phyloP scores from a whole-genome alignment of 768 basidiomycete species.

The Mycena rebaudengoi region DNA sequence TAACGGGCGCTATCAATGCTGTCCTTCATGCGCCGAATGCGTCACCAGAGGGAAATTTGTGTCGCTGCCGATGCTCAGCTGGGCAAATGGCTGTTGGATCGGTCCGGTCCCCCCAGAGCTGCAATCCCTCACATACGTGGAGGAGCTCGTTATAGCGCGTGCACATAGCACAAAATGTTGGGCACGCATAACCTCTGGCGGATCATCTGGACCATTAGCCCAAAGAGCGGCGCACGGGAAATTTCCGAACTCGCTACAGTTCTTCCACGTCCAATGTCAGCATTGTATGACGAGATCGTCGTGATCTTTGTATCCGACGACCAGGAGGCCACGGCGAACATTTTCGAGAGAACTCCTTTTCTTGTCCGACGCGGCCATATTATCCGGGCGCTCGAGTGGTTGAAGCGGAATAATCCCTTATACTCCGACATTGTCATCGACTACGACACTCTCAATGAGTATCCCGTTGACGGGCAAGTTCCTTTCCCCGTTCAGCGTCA shows the following conservation, averaged over 20 bases:
- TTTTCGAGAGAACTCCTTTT: slow-evolving; percentile 21
- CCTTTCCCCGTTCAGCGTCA: slow-evolving; percentile 21
- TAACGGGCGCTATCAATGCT: neutral
- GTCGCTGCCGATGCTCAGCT: slow-evolving; percentile 21
- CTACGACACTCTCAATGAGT: slow-evolving; percentile 1
- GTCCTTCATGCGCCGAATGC: slow-evolving; percentile 9
- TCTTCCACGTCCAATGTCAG: slow-evolving; percentile 18
- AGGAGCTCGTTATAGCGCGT: slow-evolving; percentile 24
- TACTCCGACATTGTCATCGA: slow-evolving; percentile 21
- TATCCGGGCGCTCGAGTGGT: slow-evolving; percentile 12
- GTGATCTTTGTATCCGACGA: slow-evolving; percentile 20
- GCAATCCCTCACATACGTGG: slow-evolving; percentile 5
- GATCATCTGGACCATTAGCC: slow-evolving; percentile 23
- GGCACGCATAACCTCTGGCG: slow-evolving; percentile 16
- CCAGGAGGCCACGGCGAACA: neutral
- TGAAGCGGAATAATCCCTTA: slow-evolving; percentile 23
- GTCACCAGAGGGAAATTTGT: slow-evolving; percentile 12
- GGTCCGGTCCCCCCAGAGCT: slow-evolving; percentile 21
- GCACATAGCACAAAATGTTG: slow-evolving; percentile 20
- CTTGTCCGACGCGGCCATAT: slow-evolving; percentile 16
- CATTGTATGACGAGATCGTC: slow-evolving; percentile 23
- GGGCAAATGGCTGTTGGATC: slow-evolving; percentile 33
- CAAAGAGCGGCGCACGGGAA: no score
- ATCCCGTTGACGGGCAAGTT: slow-evolving; percentile 11
- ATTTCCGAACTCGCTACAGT: neutral